Evolutionary conservation across 163 green algal species (phyloP).

Genomic region (Scenedesmus sp.): DNA sequence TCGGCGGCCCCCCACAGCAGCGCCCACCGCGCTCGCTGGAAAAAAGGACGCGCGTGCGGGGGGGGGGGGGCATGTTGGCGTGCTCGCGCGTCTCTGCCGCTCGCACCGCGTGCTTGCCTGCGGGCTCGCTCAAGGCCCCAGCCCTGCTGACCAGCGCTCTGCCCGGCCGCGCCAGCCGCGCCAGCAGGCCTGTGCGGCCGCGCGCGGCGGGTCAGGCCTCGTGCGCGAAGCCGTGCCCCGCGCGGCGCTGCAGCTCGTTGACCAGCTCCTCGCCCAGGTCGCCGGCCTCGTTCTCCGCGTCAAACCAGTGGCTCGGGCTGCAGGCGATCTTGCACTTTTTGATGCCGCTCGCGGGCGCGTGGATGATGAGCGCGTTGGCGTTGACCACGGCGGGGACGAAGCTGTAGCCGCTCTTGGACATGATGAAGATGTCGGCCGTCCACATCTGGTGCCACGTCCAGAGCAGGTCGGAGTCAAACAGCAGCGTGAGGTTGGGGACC

Average conservation of each 20-base stretch:
- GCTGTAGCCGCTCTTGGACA: constrained; percentile 27
- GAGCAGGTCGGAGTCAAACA: constrained; percentile 32
- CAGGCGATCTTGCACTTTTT: constrained; percentile 32
- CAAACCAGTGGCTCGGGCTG: constrained; percentile 35
- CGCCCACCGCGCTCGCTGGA: too few species aligned
- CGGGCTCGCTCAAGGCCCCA: too few species aligned
- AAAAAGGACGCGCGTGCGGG: too few species aligned
- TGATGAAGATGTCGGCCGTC: constrained; percentile 23
- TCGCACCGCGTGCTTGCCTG: too few species aligned
- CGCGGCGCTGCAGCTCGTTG: background rate
- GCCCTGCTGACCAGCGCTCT: too few species aligned
- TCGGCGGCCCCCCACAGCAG: too few species aligned
- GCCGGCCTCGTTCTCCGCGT: background rate
- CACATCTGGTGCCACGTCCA: constrained; percentile 40
- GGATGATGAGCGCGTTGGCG: constrained; percentile 7
- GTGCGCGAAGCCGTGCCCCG: too few species aligned
- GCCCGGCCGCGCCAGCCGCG: too few species aligned
- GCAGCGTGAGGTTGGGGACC: constrained; percentile 7
- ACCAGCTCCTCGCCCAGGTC: background rate
- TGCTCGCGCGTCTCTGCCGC: too few species aligned
- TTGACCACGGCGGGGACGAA: constrained; percentile 30
- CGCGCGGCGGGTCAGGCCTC: too few species aligned
- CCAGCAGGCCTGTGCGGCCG: too few species aligned
- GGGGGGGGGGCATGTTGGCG: too few species aligned
- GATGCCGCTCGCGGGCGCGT: constrained; percentile 11